phyloP scores from a whole-genome alignment of 163 green algal genomes.

The Smithsoniella earleae region DNA sequence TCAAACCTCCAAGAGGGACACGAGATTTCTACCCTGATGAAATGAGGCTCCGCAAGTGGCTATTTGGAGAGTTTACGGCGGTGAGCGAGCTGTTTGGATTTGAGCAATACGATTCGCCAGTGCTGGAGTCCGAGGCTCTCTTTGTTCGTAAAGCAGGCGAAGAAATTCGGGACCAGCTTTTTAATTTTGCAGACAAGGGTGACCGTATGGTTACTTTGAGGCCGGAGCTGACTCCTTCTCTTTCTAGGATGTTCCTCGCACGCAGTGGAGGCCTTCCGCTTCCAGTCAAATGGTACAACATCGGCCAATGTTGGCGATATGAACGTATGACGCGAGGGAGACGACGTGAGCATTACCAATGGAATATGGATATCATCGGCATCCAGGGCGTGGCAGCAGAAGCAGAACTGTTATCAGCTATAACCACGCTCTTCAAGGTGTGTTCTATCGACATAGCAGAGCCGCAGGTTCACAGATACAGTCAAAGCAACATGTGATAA shows the following conservation, averaged over 20 bases:
- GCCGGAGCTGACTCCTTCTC: conserved; percentile 88
- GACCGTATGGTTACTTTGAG: conserved; percentile 72
- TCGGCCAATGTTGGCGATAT: conserved; percentile 90
- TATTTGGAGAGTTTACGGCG: conserved; percentile 74
- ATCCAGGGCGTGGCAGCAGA: conserved; percentile 76
- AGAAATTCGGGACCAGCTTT: conserved; percentile 95
- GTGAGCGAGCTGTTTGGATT: conserved; percentile 61
- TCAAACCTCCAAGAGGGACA: conserved; percentile 57
- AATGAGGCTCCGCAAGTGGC: conserved; percentile 84
- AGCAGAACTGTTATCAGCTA: conserved; percentile 86
- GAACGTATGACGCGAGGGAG: conserved; percentile 68
- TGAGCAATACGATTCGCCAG: conserved; percentile 83
- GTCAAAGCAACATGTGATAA: too few species aligned
- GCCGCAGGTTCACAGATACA: too few species aligned
- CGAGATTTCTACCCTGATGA: conserved; percentile 93
- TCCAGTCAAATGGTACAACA: conserved; percentile 82
- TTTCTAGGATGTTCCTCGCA: conserved; percentile 78
- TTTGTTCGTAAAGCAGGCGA: conserved; percentile 95
- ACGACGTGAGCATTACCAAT: conserved; percentile 94
- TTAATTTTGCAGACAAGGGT: conserved; percentile 95
- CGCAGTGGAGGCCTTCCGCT: conserved; percentile 54
- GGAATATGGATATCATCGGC: conserved; percentile 97
- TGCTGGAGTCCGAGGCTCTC: conserved; percentile 94
- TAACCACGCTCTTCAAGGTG: conserved; percentile 73
- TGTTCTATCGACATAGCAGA: too few species aligned